These are phyloP conservation scores for Codiaeum variegatum DNA, from an alignment of 441 rosid genomes.

Conservation along the genomic window DNA sequence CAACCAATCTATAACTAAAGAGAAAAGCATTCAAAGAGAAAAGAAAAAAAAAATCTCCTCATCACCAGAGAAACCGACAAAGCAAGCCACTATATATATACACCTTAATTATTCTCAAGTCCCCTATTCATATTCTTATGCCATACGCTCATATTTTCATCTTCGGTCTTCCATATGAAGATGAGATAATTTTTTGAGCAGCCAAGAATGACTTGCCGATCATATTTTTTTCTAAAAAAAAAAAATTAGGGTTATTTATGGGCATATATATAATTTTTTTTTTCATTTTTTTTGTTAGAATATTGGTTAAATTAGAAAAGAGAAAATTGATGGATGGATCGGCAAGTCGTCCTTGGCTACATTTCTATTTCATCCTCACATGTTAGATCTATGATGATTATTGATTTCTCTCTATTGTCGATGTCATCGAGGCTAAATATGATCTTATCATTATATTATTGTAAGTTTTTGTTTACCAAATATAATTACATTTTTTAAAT, in stretches of 20 bases:
- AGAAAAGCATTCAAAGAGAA: too few relatives aligned
- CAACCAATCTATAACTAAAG: too few relatives aligned
- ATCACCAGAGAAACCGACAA: not conserved
- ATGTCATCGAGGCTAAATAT: not conserved
- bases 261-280: not conserved
- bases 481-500: too few relatives aligned
- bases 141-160: conserved; percentile 9
- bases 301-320: too few relatives aligned
- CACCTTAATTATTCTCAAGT: not conserved
- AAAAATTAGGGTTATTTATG: not conserved
- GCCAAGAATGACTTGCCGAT: conserved; percentile 60
- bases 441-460: not conserved
- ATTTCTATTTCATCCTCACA: conserved; percentile 28
- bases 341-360: conserved; percentile 51
- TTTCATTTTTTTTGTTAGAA: not conserved
- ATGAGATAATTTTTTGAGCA: conserved; percentile 29
- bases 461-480: not conserved
- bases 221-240: too few relatives aligned
- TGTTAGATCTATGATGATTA: conserved; percentile 35
- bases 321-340: not conserved
- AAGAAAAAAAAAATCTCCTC: too few relatives aligned
- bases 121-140: not conserved
- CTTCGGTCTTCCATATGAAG: conserved; percentile 33
- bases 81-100: not conserved
- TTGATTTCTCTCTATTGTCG: not conserved